Base-by-base conservation (phyloP, 1,284 basidiomycete species). In the Fomes fomentarius region DNA sequence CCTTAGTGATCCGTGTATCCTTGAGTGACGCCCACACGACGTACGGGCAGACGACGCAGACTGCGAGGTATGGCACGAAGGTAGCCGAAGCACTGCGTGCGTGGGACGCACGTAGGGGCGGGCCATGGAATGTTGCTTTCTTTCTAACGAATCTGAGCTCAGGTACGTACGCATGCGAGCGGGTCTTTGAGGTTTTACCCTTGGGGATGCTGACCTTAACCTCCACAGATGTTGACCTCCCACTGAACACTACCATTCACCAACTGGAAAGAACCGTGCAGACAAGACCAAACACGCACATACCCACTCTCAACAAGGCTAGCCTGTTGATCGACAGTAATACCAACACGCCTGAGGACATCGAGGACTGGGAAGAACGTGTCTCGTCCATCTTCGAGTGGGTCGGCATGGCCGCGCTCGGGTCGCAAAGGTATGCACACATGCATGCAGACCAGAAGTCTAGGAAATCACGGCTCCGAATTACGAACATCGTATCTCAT, bases 321-420 rank as follows among this genome's bases (percentile, higher is more conserved):
- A 11, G 61, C 73, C 39, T 67, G 21, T 57, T 64, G 39, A 40
- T 21, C 50, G 7, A 6, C 6, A 30, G 12, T 30, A 35, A 54
- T 26, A 69, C 65, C 30, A 41, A 37, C 25, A 41, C 57, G 8
- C 43, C 56, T 15, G 49, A 42, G 5, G 78, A 80, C 10, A 63
- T 61, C n/a, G 76, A 80, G 44, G 82, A 84, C 47, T 82, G 81
- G 77, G 67, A 77, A 15, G 72, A 74, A 12, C 70, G 72, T 3
- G 69, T 81, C 35, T 65, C 68, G 3, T 68, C 64, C 1, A 67
- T 88, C 14, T 84, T 86, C 50, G 88, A 89, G 66, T 90, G 87
- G 87, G 74, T 83, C 14, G 88, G 86, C 2, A 78, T 90, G 79
- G 84, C 82, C 0, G 71, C 67, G 52, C 45, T 81, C 1, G 76